These are phyloP conservation scores for Leishmania tropica DNA, from an alignment of 208 protist species.

Conservation along the genomic window DNA sequence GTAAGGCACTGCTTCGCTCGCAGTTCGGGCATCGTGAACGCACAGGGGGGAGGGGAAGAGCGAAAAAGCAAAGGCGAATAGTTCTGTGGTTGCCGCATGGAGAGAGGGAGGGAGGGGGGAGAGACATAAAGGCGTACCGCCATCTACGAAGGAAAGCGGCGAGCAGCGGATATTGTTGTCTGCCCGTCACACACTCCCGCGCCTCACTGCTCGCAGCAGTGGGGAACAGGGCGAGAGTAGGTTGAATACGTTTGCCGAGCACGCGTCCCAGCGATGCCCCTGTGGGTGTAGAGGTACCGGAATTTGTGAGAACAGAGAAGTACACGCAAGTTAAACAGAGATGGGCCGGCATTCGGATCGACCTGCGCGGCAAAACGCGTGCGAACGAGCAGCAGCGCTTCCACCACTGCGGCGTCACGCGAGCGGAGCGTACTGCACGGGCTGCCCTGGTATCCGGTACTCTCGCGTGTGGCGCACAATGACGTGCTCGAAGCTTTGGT, in stretches of 20 bases:
- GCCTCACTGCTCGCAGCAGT: neutral
- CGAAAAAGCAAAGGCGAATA: neutral
- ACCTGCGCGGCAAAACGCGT: neutral
- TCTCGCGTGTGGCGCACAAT: conserved; percentile 62
- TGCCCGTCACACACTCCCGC: neutral
- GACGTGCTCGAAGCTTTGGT: conserved; percentile 55
- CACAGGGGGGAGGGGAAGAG: neutral
- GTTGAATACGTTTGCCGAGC: neutral
- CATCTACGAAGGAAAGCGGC: neutral
- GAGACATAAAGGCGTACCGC: neutral
- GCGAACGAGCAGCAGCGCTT: neutral
- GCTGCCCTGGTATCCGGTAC: conserved; percentile 63
- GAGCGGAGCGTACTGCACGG: conserved; percentile 58
- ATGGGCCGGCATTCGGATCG: neutral
- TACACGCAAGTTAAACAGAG: too few species aligned
- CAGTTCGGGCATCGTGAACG: neutral
- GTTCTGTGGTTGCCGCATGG: neutral
- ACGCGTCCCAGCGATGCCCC: neutral
- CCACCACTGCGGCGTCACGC: neutral
- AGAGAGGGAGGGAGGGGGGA: neutral
- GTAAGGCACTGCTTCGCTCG: neutral
- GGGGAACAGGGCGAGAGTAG: neutral
- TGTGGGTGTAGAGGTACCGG: neutral
- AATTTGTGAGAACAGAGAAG: neutral
- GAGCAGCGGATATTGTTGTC: neutral